A percentile compares a stretch with the other conserved stretches of the same genome.
Evolutionary conservation across 2,329 filamentous ascomycete species (phyloP).

Genomic region (Penicillium sp.): DNA sequence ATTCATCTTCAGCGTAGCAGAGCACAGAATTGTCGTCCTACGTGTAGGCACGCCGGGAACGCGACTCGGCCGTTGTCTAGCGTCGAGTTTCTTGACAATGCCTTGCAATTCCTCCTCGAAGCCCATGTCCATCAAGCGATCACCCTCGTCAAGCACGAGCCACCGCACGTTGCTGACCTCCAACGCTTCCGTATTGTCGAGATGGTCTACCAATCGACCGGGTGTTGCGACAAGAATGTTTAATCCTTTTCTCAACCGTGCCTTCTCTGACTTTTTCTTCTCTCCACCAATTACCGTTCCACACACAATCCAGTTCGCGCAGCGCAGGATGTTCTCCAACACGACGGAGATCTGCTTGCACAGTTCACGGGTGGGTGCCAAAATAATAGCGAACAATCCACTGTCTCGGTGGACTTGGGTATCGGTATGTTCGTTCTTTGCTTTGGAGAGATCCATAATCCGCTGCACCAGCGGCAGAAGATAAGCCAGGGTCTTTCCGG

Average conservation of each 20-base stretch:
- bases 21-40: slow-evolving; percentile 85
- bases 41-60: slow-evolving; percentile 67
- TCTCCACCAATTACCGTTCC: slow-evolving; percentile 77
- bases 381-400: slow-evolving; percentile 88
- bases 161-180: slow-evolving; percentile 87
- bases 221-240: slow-evolving; percentile 96
- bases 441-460: slow-evolving; percentile 70
- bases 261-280: slow-evolving; percentile 82
- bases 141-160: slow-evolving; percentile 93
- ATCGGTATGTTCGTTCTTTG: slow-evolving; percentile 41
- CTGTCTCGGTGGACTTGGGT: slow-evolving; percentile 74
- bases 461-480: slow-evolving; percentile 87
- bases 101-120: slow-evolving; percentile 92
- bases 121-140: slow-evolving; percentile 96
- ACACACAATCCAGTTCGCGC: slow-evolving; percentile 89
- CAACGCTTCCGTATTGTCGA: slow-evolving; percentile 86
- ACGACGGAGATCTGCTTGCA: slow-evolving; percentile 92
- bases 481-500: slow-evolving; percentile 96
- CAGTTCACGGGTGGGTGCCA: slow-evolving; percentile 89
- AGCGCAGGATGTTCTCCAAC: slow-evolving; percentile 79
- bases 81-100: slow-evolving; percentile 76
- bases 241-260: slow-evolving; percentile 86
- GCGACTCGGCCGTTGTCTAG: slow-evolving; percentile 62
- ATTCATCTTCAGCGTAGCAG: slow-evolving; percentile 96
- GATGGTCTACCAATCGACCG: slow-evolving; percentile 83